Conservation (phyloP, 345 rosid genomes). For the Citrus inodora region DNA sequence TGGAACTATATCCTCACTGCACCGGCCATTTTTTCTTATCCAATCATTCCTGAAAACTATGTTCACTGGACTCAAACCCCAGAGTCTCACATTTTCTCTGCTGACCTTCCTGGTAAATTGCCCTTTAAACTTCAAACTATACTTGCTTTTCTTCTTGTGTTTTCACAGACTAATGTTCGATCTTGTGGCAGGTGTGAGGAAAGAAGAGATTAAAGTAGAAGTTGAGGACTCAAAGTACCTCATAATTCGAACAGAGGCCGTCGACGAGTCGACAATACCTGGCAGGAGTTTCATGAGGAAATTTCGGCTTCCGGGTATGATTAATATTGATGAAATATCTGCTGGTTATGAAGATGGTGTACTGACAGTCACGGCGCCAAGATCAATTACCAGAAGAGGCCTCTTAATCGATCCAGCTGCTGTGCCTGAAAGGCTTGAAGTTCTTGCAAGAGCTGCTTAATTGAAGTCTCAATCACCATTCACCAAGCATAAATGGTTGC, state of each 20-base stretch:
- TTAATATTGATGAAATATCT: conserved; percentile 52
- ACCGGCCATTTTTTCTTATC: conserved; percentile 27
- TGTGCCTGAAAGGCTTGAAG: conserved; percentile 45
- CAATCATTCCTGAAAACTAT: conserved; percentile 39
- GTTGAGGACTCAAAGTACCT: conserved; percentile 70
- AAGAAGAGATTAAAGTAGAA: conserved; percentile 71
- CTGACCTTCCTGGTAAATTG: conserved; percentile 57
- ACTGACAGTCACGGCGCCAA: conserved; percentile 61
- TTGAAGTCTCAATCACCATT: background rate
- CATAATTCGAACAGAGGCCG: conserved; percentile 54
- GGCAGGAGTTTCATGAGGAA: conserved; percentile 54
- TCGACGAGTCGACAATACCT: conserved; percentile 33
- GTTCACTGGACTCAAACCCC: conserved; percentile 70
- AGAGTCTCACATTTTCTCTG: conserved; percentile 65
- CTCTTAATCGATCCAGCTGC: conserved; percentile 50
- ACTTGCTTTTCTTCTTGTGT: no score
- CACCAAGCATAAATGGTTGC: background rate
- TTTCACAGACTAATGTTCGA: background rate
- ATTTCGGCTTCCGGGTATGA: conserved; percentile 58
- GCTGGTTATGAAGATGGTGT: conserved; percentile 72
- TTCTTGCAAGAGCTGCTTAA: conserved; percentile 86
- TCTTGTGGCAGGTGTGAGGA: conserved; percentile 57
- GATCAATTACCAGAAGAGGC: conserved; percentile 34
- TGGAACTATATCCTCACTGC: conserved; percentile 40
- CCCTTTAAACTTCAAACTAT: background rate